Conservation (phyloP, 371 early-diverging fungal genomes). For the Mortierella sp. region DNA sequence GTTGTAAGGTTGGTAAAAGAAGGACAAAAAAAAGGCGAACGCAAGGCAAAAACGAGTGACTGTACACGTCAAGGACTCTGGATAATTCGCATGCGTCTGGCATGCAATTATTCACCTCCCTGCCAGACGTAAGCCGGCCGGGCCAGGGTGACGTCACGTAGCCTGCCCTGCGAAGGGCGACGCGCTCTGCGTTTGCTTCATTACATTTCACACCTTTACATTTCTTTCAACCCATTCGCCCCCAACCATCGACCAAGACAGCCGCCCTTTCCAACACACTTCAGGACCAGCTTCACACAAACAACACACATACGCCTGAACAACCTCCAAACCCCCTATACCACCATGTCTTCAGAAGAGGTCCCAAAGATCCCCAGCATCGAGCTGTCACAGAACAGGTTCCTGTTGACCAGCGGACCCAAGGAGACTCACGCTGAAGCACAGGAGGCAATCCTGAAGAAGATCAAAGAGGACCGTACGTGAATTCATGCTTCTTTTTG, state of each 20-base stretch:
- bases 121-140: background rate
- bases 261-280: background rate
- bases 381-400: slow-evolving; percentile 78
- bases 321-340: background rate
- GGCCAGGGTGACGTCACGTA: slow-evolving; percentile 21
- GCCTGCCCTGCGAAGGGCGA: slow-evolving; percentile 3
- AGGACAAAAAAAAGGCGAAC: background rate
- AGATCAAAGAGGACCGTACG: slow-evolving; percentile 82
- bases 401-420: slow-evolving; percentile 80
- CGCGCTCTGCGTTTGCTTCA: slow-evolving; percentile 14
- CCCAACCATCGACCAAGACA: background rate
- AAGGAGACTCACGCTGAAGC: slow-evolving; percentile 71
- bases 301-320: slow-evolving; percentile 2
- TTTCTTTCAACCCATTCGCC: background rate
- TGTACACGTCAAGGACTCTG: slow-evolving; percentile 3
- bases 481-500: background rate
- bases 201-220: slow-evolving; percentile 23
- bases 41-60: background rate
- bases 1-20: slow-evolving; percentile 10
- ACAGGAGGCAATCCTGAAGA: slow-evolving; percentile 69
- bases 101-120: background rate
- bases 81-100: slow-evolving; percentile 2
- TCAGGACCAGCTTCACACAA: background rate
- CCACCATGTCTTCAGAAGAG: slow-evolving; percentile 66
- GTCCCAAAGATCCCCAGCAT: slow-evolving; percentile 87